Percentiles rank a stretch among this genome's conserved stretches.
phyloP scores from a whole-genome alignment of 2,329 filamentous ascomycete species.

The Stagonosporopsis chrysanthemi region DNA sequence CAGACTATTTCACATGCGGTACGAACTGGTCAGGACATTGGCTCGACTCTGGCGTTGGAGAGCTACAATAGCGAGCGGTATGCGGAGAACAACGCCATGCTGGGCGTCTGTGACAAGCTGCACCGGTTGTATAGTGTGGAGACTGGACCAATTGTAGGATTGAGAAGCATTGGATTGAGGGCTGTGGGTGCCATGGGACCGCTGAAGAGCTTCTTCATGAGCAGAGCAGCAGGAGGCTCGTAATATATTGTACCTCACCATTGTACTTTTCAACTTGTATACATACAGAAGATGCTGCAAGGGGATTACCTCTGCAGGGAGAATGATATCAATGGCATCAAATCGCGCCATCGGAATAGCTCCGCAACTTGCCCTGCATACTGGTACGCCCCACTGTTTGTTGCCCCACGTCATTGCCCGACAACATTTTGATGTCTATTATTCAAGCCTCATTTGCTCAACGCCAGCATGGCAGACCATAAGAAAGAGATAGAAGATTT shows the following conservation, averaged over 20 bases:
- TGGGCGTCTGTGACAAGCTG: slow-evolving; percentile 85
- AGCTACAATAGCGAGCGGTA: slow-evolving; percentile 83
- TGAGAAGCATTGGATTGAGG: slow-evolving; percentile 77
- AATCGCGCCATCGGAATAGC: slow-evolving; percentile 25
- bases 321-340: slow-evolving; percentile 15
- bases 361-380: slow-evolving; percentile 13
- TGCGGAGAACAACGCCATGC: slow-evolving; percentile 76
- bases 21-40: slow-evolving; percentile 85
- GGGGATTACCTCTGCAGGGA: not conserved
- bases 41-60: slow-evolving; percentile 78
- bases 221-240: slow-evolving; percentile 59
- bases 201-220: slow-evolving; percentile 88
- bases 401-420: slow-evolving; percentile 22
- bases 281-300: slow-evolving; percentile 3
- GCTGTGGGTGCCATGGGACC: slow-evolving; percentile 77
- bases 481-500: slow-evolving; percentile 43
- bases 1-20: slow-evolving; percentile 79
- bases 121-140: slow-evolving; percentile 90
- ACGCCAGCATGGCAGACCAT: slow-evolving; percentile 36
- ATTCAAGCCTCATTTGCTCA: not conserved
- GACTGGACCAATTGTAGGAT: slow-evolving; percentile 78
- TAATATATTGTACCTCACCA: slow-evolving; percentile 20
- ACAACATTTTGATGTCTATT: slow-evolving; percentile 3
- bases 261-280: slow-evolving; percentile 24
- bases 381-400: slow-evolving; percentile 25